These are phyloP conservation scores for Nemophila menziesii DNA, from an alignment of 257 asterid genomes.

Conservation along the genomic window DNA sequence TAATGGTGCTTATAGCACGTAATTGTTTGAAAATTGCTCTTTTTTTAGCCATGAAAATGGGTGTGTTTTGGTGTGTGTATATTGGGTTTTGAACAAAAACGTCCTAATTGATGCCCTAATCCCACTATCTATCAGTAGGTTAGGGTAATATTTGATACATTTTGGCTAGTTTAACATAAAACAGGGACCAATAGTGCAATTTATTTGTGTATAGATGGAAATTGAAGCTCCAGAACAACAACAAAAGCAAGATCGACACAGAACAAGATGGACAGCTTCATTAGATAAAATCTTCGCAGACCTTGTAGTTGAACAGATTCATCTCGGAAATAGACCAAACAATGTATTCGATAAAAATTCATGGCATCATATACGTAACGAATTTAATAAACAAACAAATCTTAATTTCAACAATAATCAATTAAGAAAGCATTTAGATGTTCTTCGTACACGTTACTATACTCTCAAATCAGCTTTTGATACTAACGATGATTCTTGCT, in stretches of 20 bases:
- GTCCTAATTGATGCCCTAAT: neutral
- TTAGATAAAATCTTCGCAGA: conserved; percentile 79
- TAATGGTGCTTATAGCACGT: too few relatives aligned
- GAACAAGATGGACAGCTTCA: conserved; percentile 86
- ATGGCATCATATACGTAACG: conserved; percentile 75
- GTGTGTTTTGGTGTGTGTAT: neutral
- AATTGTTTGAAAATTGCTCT: too few relatives aligned
- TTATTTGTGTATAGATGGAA: conserved; percentile 51
- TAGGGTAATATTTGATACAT: too few relatives aligned
- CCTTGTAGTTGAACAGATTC: conserved; percentile 75
- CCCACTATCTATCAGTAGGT: too few relatives aligned
- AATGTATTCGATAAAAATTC: conserved; percentile 90
- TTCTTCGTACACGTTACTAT: conserved; percentile 73
- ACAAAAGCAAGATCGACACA: conserved; percentile 76
- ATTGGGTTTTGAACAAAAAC: neutral
- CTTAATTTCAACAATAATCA: conserved; percentile 85
- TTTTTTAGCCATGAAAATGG: too few relatives aligned
- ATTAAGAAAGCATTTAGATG: conserved; percentile 83
- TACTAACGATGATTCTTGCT: conserved; percentile 56
- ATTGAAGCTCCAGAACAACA: conserved; percentile 49
- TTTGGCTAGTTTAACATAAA: too few relatives aligned
- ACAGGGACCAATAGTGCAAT: neutral
- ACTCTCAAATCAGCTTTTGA: conserved; percentile 48
- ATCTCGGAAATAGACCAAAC: conserved; percentile 64
- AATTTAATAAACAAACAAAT: conserved; percentile 55